These are phyloP conservation scores for Aspergillus arachidicola DNA, from an alignment of 2,329 filamentous ascomycete genomes.

Conservation along the genomic window DNA sequence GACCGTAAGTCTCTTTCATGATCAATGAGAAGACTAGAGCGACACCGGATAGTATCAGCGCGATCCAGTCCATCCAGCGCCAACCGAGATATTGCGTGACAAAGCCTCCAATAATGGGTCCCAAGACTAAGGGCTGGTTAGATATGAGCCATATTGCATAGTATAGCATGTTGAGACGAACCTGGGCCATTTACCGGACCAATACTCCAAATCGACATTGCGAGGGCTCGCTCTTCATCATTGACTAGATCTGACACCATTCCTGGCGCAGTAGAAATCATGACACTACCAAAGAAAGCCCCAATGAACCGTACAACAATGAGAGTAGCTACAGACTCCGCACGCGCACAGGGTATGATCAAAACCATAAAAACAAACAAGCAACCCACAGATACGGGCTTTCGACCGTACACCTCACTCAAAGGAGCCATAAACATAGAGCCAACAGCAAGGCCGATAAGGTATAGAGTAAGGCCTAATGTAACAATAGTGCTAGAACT, in stretches of 20 bases:
- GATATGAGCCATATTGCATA: neutral
- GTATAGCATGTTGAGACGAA: conserved; percentile 20
- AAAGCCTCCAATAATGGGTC: conserved; percentile 79
- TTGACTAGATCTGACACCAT: conserved; percentile 81
- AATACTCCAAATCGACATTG: conserved; percentile 80
- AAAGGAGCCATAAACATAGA: conserved; percentile 74
- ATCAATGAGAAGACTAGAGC: conserved; percentile 62
- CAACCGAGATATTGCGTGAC: conserved; percentile 71
- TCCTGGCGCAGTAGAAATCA: conserved; percentile 82
- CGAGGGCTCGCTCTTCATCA: conserved; percentile 78
- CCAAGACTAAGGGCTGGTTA: conserved; percentile 45
- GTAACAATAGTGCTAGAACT: conserved; percentile 64
- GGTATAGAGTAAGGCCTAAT: conserved; percentile 76
- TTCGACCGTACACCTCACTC: conserved; percentile 49
- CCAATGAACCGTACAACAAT: conserved; percentile 75
- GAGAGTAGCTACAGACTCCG: conserved; percentile 67
- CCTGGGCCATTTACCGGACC: conserved; percentile 78
- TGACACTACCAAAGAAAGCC: conserved; percentile 73
- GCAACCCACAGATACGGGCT: conserved; percentile 67
- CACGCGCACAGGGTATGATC: conserved; percentile 71
- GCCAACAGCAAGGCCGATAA: conserved; percentile 72
- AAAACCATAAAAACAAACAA: conserved; percentile 67
- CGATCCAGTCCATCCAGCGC: conserved; percentile 85
- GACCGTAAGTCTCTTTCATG: conserved; percentile 76
- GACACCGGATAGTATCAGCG: conserved; percentile 69